Evolutionary conservation across 2,329 filamentous ascomycete genomes (phyloP), one percentile per base, ranked within the genome.

Genomic region (Clarireedia sp.): DNA sequence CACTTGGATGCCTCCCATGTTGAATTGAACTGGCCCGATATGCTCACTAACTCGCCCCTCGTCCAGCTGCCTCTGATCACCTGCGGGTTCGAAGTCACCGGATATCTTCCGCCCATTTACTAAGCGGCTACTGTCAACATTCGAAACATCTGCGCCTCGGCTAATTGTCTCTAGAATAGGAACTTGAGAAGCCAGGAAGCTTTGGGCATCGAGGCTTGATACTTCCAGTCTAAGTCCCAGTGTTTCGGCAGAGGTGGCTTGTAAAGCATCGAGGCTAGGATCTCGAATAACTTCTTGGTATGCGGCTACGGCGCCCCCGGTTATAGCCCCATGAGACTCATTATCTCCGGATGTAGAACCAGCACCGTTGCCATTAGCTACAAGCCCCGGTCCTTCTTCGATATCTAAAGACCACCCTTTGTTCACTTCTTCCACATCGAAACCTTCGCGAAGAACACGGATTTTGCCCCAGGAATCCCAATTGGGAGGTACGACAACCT

Each of bases 401-500:
- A 94, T 87, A 62, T 95, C 90, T 55, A 89, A 79, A 1, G 86
- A 86, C 94, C 94, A 99, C 49, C 85, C 88, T 57, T 84, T 80
- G 64, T 89, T 94, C 44, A 95, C 79, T 14, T 81, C 80, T 74
- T 99, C 94, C 21, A 95, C 89, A 62, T 97, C 90, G 65, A 97
- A 97, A 0, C 86, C 89, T 67, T 96, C 94, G 53, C 90, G 83
- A 26, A 97, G 76, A 45, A 97, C 90, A 43, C 92, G 81, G 58
- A 99, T 96, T 73, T 97, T 99, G 57, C 90, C 91, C 89, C 90
- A 96, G 0, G 91, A 96, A 71, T 99, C 94, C 94, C 94, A 99
- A 70, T 96, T 96, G 16, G 91, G 87, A 1, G 92, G 92, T 0
- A 99, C 88, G 5, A 96, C 78, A 54, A 99, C 91, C 76, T 95